phyloP scores from a whole-genome alignment of 2,329 filamentous ascomycete genomes.

The Pseudogymnoascus sp. region DNA sequence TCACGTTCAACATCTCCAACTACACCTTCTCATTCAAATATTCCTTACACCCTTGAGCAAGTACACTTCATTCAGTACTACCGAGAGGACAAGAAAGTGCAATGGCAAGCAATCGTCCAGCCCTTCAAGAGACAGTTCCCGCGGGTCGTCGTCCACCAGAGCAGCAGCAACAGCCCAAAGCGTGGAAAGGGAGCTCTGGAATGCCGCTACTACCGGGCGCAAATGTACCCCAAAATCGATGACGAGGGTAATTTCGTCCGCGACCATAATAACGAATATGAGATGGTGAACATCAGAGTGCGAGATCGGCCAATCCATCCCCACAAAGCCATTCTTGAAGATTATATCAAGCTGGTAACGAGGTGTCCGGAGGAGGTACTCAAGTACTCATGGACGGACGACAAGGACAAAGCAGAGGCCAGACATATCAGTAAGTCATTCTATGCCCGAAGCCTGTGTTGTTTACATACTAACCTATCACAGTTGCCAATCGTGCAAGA shows the following conservation, averaged over 20 bases:
- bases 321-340: background rate
- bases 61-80: constrained; percentile 12
- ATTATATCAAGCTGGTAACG: constrained; percentile 8
- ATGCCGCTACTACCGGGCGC: constrained; percentile 11
- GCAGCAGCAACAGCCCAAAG: background rate
- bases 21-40: background rate
- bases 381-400: constrained; percentile 5
- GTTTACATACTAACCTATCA: constrained; percentile 3
- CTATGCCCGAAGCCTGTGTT: background rate
- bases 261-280: background rate
- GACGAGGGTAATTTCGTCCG: background rate
- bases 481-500: background rate
- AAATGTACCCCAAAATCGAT: constrained; percentile 5
- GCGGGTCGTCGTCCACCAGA: background rate
- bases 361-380: background rate
- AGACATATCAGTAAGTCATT: background rate
- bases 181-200: background rate
- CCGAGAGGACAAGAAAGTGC: background rate
- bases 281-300: constrained; percentile 6
- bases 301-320: background rate
- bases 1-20: background rate
- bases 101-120: background rate
- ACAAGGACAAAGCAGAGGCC: background rate
- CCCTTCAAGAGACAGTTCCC: background rate
- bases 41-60: constrained; percentile 8